A percentile compares a stretch with the other conserved stretches of the same genome.
phyloP scores from a whole-genome alignment of 176 grass and related monocot genomes.

The Eleusine coracana region DNA sequence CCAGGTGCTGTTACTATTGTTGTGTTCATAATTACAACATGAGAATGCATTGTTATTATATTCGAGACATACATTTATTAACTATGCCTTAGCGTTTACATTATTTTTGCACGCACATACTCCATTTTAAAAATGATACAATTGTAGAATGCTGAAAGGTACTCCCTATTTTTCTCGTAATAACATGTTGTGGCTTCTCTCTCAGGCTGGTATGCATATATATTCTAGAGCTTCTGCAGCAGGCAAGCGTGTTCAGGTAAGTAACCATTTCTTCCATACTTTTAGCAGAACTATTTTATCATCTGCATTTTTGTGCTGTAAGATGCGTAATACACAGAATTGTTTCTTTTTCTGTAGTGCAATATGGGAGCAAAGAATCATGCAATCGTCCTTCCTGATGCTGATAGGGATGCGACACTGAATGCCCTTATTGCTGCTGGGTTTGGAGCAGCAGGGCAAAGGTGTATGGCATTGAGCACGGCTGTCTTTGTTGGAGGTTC shows the following conservation, averaged over 20 bases:
- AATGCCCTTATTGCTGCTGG: slow-evolving; percentile 94
- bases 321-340: slow-evolving; percentile 21
- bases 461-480: slow-evolving; percentile 99
- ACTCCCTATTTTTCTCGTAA: neutral
- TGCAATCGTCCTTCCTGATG: slow-evolving; percentile 93
- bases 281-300: neutral
- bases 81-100: neutral
- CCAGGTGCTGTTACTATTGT: slow-evolving; percentile 11
- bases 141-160: neutral
- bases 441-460: slow-evolving; percentile 96
- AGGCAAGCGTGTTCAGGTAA: slow-evolving; percentile 97
- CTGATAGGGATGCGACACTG: slow-evolving; percentile 76
- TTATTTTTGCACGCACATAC: slow-evolving; percentile 14
- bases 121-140: neutral
- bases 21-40: slow-evolving; percentile 14
- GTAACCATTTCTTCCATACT: neutral
- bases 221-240: slow-evolving; percentile 87
- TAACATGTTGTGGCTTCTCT: slow-evolving; percentile 25
- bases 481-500: slow-evolving; percentile 92
- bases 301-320: slow-evolving; percentile 15
- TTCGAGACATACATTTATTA: slow-evolving; percentile 10
- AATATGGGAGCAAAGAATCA: slow-evolving; percentile 99
- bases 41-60: slow-evolving; percentile 10
- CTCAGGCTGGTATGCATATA: slow-evolving; percentile 98
- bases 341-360: slow-evolving; percentile 55